A percentile compares a stretch with the other conserved stretches of the same genome.
Evolutionary conservation across 805 yeast species (phyloP).

Genomic region (Candida pini): DNA sequence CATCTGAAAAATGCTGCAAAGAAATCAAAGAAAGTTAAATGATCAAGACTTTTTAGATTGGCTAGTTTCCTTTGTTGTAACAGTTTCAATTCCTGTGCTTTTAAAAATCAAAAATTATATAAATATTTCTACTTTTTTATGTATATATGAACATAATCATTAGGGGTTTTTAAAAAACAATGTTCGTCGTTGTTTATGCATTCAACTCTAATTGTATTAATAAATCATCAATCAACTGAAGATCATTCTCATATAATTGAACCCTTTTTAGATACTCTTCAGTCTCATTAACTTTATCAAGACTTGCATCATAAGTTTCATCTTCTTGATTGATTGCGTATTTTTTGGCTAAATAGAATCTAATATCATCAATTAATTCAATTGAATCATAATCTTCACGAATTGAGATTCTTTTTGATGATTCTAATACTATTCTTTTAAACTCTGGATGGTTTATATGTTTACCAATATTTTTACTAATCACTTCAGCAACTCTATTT

Average conservation of each 20-base stretch:
- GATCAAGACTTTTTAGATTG: not conserved
- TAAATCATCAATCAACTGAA: slow-evolving; percentile 35
- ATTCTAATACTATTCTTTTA: slow-evolving; percentile 27
- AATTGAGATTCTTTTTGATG: slow-evolving; percentile 47
- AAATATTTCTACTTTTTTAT: too few species aligned
- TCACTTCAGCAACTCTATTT: slow-evolving; percentile 50
- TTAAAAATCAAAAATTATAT: too few species aligned
- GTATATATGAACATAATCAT: too few species aligned
- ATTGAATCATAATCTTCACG: slow-evolving; percentile 77
- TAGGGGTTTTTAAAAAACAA: too few species aligned
- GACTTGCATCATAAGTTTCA: slow-evolving; percentile 10
- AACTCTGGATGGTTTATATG: slow-evolving; percentile 33
- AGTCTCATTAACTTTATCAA: slow-evolving; percentile 6
- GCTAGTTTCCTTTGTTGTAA: too few species aligned
- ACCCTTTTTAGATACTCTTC: slow-evolving; percentile 19
- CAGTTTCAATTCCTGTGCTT: too few species aligned
- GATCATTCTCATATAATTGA: slow-evolving; percentile 29
- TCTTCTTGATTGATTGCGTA: slow-evolving; percentile 26
- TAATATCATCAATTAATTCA: slow-evolving; percentile 72
- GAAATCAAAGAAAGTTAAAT: slow-evolving; percentile 29
- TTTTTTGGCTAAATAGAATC: slow-evolving; percentile 49
- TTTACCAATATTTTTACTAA: slow-evolving; percentile 44
- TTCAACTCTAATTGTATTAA: slow-evolving; percentile 35
- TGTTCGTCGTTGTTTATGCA: slow-evolving; percentile 26
- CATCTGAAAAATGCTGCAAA: slow-evolving; percentile 33